Evolutionary conservation across 2,329 filamentous ascomycete species (phyloP).

Genomic region (Xylaria sp.): DNA sequence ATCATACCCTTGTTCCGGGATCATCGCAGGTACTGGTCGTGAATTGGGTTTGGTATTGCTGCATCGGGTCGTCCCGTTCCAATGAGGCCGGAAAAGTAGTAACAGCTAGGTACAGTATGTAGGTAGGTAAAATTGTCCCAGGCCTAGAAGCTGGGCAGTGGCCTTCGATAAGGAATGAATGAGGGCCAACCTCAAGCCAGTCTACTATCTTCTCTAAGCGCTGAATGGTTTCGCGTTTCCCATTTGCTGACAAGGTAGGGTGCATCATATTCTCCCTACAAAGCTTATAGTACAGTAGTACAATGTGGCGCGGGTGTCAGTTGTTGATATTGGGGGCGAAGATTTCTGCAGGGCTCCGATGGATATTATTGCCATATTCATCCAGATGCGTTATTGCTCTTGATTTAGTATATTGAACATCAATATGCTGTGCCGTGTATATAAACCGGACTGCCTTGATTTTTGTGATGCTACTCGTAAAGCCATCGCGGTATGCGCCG

Average conservation of each 20-base stretch:
- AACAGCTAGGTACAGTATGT: background rate
- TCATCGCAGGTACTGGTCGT: background rate
- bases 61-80: conserved; percentile 9
- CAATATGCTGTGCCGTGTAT: background rate
- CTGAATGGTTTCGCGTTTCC: too few relatives aligned
- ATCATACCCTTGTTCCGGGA: background rate
- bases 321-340: background rate
- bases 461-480: background rate
- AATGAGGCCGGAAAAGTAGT: background rate
- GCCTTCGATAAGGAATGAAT: background rate
- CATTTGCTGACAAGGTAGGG: background rate
- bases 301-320: background rate
- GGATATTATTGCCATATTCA: background rate
- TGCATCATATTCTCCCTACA: background rate
- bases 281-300: background rate
- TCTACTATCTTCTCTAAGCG: background rate
- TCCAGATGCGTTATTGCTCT: background rate
- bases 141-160: background rate
- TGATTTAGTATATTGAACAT: background rate
- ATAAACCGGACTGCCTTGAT: background rate
- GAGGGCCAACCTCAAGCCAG: background rate
- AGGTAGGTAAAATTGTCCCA: background rate
- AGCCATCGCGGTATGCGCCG: background rate
- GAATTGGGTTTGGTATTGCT: conserved; percentile 9
- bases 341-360: background rate